A percentile compares a stretch with the other conserved stretches of the same genome.
Conservation (phyloP, 371 early-diverging fungal genomes). For the Massospora cicadina region DNA sequence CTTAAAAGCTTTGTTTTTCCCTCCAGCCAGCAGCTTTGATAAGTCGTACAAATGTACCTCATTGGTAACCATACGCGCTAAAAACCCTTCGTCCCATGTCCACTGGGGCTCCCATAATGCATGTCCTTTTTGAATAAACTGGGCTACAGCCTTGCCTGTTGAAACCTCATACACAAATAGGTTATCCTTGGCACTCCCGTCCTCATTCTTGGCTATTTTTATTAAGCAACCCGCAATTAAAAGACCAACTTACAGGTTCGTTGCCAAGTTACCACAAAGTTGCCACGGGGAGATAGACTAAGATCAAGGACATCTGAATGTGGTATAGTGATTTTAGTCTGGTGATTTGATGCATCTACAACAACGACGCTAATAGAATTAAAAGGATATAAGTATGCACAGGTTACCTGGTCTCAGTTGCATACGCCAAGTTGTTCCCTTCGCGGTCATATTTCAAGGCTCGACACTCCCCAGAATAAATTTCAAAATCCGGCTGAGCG, state of each 20-base stretch:
- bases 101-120: conserved; percentile 61
- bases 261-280: neutral
- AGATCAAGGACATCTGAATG: neutral
- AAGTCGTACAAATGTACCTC: conserved; percentile 82
- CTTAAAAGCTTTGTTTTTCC: conserved; percentile 19
- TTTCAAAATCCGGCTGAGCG: neutral
- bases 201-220: neutral
- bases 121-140: neutral
- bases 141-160: neutral
- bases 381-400: neutral
- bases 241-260: neutral
- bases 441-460: neutral
- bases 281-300: neutral
- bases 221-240: neutral
- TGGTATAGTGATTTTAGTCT: neutral
- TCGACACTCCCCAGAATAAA: neutral
- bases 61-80: conserved; percentile 64
- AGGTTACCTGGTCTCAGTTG: neutral
- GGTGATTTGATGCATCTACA: neutral
- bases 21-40: conserved; percentile 37
- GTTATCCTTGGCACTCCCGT: neutral
- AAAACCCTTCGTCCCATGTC: conserved; percentile 79
- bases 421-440: neutral
- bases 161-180: neutral
- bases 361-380: neutral